A percentile compares a stretch with the other conserved stretches of the same genome.
phyloP scores from a whole-genome alignment of 2,329 filamentous ascomycete genomes.

The Cladosporium oxysporum region DNA sequence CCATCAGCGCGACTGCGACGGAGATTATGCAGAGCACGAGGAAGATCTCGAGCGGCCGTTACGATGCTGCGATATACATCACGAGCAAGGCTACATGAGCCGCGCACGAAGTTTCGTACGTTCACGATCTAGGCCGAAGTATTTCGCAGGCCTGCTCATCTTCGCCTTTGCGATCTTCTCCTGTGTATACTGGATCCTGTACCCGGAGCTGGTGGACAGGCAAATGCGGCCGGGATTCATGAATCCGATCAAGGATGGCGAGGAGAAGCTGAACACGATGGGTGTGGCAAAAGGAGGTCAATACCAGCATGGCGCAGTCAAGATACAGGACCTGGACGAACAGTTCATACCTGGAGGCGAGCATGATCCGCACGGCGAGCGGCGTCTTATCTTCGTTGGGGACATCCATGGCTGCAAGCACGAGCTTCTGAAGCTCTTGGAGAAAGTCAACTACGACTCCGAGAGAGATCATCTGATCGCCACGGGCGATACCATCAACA shows the following conservation, averaged over 20 bases:
- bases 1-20: constrained; percentile 7
- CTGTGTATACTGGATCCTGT: constrained; percentile 7
- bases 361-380: constrained; percentile 41
- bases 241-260: constrained; percentile 5
- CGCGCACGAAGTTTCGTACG: not conserved
- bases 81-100: constrained; percentile 4
- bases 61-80: not conserved
- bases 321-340: constrained; percentile 51
- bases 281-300: constrained; percentile 33
- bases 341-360: constrained; percentile 36
- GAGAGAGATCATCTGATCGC: constrained; percentile 73
- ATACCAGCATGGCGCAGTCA: constrained; percentile 21
- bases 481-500: constrained; percentile 77
- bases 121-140: not conserved
- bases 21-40: constrained; percentile 19
- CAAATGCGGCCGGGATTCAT: constrained; percentile 15
- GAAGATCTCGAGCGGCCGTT: constrained; percentile 5
- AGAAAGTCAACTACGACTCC: constrained; percentile 64
- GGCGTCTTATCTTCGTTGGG: constrained; percentile 76
- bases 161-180: not conserved
- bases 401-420: constrained; percentile 88
- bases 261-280: constrained; percentile 26
- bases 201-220: constrained; percentile 14
- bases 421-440: constrained; percentile 64
- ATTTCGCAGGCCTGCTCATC: not conserved